Evolutionary conservation across 352 stramenopile genomes (phyloP).

Genomic region (Globisporangium camurandrum): DNA sequence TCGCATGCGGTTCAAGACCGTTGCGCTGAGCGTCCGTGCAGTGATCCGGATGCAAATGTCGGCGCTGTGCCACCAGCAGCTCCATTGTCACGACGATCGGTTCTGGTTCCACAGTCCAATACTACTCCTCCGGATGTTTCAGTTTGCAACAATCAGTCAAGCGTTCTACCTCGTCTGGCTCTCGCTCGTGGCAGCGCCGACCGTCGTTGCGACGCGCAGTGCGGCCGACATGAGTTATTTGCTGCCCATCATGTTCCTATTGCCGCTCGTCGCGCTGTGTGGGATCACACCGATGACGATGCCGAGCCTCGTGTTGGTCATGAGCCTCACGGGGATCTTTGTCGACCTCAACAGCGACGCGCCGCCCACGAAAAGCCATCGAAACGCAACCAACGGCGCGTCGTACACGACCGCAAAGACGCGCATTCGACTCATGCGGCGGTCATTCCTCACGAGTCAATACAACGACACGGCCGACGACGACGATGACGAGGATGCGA

Average conservation of each 20-base stretch:
- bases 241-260: constrained; percentile 50
- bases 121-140: constrained; percentile 69
- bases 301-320: constrained; percentile 80
- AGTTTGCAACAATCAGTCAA: constrained; percentile 82
- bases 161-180: constrained; percentile 85
- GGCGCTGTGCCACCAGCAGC: constrained; percentile 72
- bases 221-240: constrained; percentile 32
- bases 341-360: constrained; percentile 56
- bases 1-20: constrained; percentile 39
- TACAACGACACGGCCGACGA: constrained; percentile 33
- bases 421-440: constrained; percentile 58
- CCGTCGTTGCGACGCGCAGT: constrained; percentile 16
- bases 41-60: constrained; percentile 86
- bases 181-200: constrained; percentile 59
- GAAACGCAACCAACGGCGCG: constrained; percentile 3
- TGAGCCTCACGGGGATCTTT: constrained; percentile 84
- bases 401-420: constrained; percentile 51
- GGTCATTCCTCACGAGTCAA: constrained; percentile 61
- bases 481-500: neutral
- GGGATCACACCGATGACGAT: constrained; percentile 83
- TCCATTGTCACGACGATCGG: constrained; percentile 73
- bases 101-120: constrained; percentile 80
- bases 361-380: neutral
- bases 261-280: constrained; percentile 58
- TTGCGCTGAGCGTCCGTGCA: constrained; percentile 53